Evolutionary conservation across 371 early-diverging fungal species (phyloP).

Genomic region (Capniomyces stellatus): DNA sequence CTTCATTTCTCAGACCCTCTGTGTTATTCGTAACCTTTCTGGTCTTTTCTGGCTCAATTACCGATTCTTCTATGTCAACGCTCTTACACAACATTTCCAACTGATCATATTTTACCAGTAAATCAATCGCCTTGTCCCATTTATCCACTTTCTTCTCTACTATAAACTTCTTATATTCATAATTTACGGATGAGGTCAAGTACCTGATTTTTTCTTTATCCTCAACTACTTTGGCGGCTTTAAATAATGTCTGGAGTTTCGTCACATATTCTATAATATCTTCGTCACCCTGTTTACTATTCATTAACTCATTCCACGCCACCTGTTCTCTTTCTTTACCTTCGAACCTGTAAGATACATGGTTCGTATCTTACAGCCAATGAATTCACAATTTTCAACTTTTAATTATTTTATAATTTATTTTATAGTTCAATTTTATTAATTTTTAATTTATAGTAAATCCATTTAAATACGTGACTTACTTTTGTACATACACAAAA

Average conservation of each 20-base stretch:
- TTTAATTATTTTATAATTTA: no score
- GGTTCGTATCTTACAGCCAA: no score
- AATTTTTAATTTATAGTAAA: no score
- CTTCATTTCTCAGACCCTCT: background rate
- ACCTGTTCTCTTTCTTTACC: background rate
- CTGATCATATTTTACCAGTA: background rate
- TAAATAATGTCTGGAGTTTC: background rate
- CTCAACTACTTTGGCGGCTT: background rate
- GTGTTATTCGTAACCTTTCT: background rate
- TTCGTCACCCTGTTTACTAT: background rate
- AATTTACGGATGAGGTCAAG: background rate
- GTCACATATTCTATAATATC: background rate
- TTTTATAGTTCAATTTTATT: no score
- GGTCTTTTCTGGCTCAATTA: background rate
- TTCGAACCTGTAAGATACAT: no score
- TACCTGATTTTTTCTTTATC: constrained; percentile 1
- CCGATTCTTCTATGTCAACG: background rate
- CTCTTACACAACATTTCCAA: background rate
- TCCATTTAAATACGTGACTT: no score
- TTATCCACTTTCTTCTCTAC: background rate
- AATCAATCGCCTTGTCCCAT: background rate
- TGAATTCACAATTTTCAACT: no score
- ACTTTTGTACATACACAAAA: no score
- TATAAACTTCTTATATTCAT: background rate
- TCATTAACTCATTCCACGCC: background rate